phyloP scores from a whole-genome alignment of 2,329 filamentous ascomycete species.

The Trichoderma simmonsii region DNA sequence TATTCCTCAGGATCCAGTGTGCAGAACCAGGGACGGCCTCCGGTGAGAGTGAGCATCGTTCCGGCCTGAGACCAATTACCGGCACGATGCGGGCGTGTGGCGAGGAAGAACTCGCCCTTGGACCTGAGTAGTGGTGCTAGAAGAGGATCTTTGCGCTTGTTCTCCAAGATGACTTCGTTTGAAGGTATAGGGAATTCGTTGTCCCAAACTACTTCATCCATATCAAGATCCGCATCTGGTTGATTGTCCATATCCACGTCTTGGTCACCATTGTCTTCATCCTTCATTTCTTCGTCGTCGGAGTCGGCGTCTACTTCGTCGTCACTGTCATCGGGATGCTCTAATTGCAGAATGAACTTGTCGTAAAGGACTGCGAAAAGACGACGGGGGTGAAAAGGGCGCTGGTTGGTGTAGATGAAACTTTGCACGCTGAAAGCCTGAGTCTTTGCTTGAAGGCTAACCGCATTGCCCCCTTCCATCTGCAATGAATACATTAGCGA shows the following conservation, averaged over 20 bases:
- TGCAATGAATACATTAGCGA: slow-evolving; percentile 16
- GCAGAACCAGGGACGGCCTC: slow-evolving; percentile 57
- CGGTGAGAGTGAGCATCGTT: slow-evolving; percentile 59
- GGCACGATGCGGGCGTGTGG: slow-evolving; percentile 51
- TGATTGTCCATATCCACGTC: slow-evolving; percentile 18
- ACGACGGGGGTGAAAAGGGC: slow-evolving; percentile 50
- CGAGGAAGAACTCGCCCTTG: slow-evolving; percentile 60
- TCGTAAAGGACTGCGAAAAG: slow-evolving; percentile 46
- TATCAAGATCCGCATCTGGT: no score
- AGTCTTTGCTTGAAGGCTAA: slow-evolving; percentile 67
- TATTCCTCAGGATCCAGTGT: slow-evolving; percentile 30
- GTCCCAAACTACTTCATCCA: no score
- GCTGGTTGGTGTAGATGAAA: slow-evolving; percentile 62
- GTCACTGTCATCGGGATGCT: slow-evolving; percentile 37
- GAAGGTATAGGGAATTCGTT: slow-evolving; percentile 27
- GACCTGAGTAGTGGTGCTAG: slow-evolving; percentile 58
- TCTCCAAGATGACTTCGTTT: slow-evolving; percentile 48
- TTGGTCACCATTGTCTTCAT: background rate
- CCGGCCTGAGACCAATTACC: slow-evolving; percentile 64
- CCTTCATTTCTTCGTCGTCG: slow-evolving; percentile 22
- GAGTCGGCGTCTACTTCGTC: slow-evolving; percentile 35
- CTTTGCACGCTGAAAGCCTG: slow-evolving; percentile 70
- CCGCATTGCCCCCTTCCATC: slow-evolving; percentile 48
- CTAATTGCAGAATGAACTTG: slow-evolving; percentile 50
- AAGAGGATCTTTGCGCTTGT: slow-evolving; percentile 50